These are phyloP conservation scores for Saccharomyces hybrid DNA, from an alignment of 1,139 yeast species.

Conservation along the genomic window DNA sequence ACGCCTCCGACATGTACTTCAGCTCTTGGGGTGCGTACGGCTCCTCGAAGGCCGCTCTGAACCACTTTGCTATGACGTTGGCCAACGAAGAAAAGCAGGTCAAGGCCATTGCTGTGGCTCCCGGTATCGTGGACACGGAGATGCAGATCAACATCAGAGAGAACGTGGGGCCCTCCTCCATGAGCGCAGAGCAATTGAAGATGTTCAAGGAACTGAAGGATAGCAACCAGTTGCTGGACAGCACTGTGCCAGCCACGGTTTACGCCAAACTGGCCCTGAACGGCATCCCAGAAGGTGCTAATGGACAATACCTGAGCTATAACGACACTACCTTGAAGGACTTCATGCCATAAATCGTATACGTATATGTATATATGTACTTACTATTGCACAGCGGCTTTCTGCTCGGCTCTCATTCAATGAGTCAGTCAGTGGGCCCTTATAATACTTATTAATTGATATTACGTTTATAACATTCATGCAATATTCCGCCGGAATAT, in stretches of 20 bases:
- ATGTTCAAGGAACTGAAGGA: slow-evolving; percentile 54
- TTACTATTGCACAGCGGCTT: no score
- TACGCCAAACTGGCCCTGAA: slow-evolving; percentile 57
- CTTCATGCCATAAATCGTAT: neutral
- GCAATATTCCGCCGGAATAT: neutral
- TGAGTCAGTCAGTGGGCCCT: no score
- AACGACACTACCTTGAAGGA: slow-evolving; percentile 38
- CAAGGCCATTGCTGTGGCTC: slow-evolving; percentile 65
- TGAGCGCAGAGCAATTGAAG: slow-evolving; percentile 50
- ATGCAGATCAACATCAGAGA: slow-evolving; percentile 80
- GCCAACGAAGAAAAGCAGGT: slow-evolving; percentile 31
- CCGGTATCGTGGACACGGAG: slow-evolving; percentile 84
- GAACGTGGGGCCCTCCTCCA: slow-evolving; percentile 40
- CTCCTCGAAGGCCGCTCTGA: no score
- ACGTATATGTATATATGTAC: no score
- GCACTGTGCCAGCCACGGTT: slow-evolving; percentile 62
- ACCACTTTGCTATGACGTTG: no score
- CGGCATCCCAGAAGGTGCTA: slow-evolving; percentile 47
- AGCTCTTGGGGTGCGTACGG: no score
- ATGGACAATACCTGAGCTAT: slow-evolving; percentile 60
- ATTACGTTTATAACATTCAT: no score
- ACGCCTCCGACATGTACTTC: slow-evolving; percentile 41
- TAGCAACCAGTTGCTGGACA: slow-evolving; percentile 48
- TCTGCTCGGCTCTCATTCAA: no score
- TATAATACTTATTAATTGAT: no score